Conservation (phyloP, 345 rosid genomes). For the Microcos paniculata region DNA sequence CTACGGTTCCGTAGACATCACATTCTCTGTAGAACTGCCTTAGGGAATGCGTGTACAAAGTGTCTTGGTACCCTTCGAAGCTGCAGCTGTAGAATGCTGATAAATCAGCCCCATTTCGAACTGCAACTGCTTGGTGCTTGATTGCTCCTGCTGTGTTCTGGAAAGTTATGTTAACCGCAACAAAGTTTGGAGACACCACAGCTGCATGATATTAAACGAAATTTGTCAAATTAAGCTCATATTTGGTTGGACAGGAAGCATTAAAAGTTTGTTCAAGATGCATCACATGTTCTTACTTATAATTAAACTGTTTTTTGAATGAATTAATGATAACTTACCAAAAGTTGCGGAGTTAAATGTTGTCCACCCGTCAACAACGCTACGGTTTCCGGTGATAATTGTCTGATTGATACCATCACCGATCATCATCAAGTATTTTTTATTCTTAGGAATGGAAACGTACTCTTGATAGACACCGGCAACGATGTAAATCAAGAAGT, state of each 20-base stretch:
- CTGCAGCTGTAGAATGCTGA: slow-evolving; percentile 83
- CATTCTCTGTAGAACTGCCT: slow-evolving; percentile 89
- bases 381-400: slow-evolving; percentile 78
- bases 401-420: slow-evolving; percentile 92
- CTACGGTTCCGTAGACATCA: slow-evolving; percentile 85
- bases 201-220: slow-evolving; percentile 36
- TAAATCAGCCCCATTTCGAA: slow-evolving; percentile 70
- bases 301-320: no score
- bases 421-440: slow-evolving; percentile 72
- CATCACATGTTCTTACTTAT: background rate
- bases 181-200: slow-evolving; percentile 72
- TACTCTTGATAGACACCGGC: slow-evolving; percentile 83
- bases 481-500: slow-evolving; percentile 67
- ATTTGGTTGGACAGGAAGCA: background rate
- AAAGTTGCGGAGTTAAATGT: slow-evolving; percentile 92
- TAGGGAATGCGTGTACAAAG: slow-evolving; percentile 69
- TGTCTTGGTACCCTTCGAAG: slow-evolving; percentile 87
- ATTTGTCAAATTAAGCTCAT: background rate
- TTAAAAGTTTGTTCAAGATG: background rate
- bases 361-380: slow-evolving; percentile 80
- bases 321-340: slow-evolving; percentile 33
- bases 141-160: slow-evolving; percentile 85
- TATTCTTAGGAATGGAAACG: slow-evolving; percentile 62
- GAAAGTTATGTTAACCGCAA: slow-evolving; percentile 75
- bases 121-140: slow-evolving; percentile 87